Conservation (phyloP, 2,329 filamentous ascomycete genomes). For the Ceratocystis destructans region DNA sequence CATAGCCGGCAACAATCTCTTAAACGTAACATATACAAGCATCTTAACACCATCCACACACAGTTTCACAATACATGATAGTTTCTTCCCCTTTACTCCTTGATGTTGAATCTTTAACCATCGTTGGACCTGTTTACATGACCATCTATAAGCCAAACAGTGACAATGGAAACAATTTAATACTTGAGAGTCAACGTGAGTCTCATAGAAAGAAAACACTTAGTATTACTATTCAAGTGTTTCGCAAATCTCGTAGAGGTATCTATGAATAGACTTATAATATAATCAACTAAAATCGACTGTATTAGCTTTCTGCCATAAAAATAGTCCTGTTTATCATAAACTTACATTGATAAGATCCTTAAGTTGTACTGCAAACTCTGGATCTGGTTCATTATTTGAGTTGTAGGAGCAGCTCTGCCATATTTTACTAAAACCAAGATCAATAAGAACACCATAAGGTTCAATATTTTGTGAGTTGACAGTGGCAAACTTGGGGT, state of each 20-base stretch:
- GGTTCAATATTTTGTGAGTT: constrained; percentile 33
- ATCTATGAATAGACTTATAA: background rate
- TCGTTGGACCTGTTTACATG: no score
- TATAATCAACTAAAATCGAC: background rate
- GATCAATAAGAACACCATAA: constrained; percentile 43
- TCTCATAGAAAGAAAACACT: no score
- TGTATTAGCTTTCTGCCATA: background rate
- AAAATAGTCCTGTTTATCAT: no score
- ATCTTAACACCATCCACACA: no score
- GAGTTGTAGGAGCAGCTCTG: constrained; percentile 39
- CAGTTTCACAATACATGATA: no score
- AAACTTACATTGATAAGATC: constrained; percentile 41
- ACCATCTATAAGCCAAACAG: no score
- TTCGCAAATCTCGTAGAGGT: background rate
- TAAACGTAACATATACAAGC: no score
- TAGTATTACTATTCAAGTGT: background rate
- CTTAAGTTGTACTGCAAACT: constrained; percentile 40
- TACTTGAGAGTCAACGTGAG: no score
- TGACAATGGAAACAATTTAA: no score
- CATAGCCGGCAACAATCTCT: no score
- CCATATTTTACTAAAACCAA: constrained; percentile 53
- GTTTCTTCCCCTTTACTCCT: no score
- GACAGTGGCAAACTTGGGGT: constrained; percentile 38
- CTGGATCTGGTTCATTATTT: constrained; percentile 34
- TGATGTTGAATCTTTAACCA: no score